These are phyloP conservation scores for Botrytis hyacinthi DNA, from an alignment of 2,329 filamentous ascomycete species.

Conservation along the genomic window DNA sequence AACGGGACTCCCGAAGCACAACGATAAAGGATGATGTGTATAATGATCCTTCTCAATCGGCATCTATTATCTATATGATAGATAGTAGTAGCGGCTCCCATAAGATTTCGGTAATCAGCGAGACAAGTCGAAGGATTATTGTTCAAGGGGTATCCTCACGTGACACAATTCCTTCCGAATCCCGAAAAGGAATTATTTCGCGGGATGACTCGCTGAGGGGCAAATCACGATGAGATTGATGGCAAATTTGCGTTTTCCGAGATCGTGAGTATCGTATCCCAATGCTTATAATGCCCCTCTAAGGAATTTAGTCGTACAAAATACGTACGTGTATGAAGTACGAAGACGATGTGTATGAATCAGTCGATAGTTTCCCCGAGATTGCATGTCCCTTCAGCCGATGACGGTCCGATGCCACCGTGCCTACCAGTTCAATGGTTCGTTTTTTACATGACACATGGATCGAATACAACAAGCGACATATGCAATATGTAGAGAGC, in stretches of 20 bases:
- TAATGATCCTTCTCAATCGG: slow-evolving; percentile 11
- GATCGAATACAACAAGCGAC: neutral
- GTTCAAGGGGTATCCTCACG: neutral
- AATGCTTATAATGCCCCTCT: neutral
- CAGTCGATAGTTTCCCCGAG: neutral
- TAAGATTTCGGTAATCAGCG: slow-evolving; percentile 15
- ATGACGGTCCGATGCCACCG: slow-evolving; percentile 16
- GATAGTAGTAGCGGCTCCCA: neutral
- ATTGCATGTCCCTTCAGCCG: slow-evolving; percentile 6
- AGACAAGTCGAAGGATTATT: slow-evolving; percentile 11
- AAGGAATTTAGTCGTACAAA: neutral
- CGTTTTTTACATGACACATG: slow-evolving; percentile 3
- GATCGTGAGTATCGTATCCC: neutral
- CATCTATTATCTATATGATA: slow-evolving; percentile 4
- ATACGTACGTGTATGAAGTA: slow-evolving; percentile 8
- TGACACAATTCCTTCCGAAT: neutral
- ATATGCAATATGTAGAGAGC: slow-evolving; percentile 11
- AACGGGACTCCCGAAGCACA: slow-evolving; percentile 10
- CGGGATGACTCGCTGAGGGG: neutral
- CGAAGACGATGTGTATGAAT: slow-evolving; percentile 14
- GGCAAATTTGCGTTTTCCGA: neutral
- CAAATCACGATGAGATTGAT: slow-evolving; percentile 6
- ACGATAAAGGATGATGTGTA: neutral
- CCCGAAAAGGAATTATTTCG: neutral
- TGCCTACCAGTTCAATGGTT: neutral